Evolutionary conservation across 1,139 yeast species (phyloP).

Genomic region (Yamadazyma atmosphaerica): DNA sequence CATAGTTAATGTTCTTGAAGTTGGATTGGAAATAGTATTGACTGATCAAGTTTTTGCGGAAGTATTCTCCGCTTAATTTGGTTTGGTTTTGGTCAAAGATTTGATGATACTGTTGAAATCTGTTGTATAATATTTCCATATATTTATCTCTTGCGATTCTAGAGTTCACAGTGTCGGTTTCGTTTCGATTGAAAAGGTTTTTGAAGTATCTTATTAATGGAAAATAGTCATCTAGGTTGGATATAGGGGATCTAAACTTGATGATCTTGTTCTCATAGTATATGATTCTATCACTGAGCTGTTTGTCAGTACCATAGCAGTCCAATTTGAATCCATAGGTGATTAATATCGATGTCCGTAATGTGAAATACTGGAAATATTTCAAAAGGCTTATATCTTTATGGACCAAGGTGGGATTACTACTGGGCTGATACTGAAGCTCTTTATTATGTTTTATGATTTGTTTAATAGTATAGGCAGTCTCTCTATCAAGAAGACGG

Average conservation of each 20-base stretch:
- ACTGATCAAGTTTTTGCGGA: slow-evolving; percentile 6
- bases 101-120: not conserved
- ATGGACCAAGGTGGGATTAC: slow-evolving; percentile 14
- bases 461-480: slow-evolving; percentile 27
- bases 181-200: slow-evolving; percentile 17
- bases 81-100: no score
- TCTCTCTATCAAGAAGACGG: slow-evolving; percentile 45
- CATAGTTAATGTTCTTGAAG: slow-evolving; percentile 10
- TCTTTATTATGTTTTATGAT: slow-evolving; percentile 24
- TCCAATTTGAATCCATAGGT: slow-evolving; percentile 63
- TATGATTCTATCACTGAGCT: slow-evolving; percentile 54
- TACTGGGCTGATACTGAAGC: slow-evolving; percentile 23
- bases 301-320: slow-evolving; percentile 36
- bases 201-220: slow-evolving; percentile 45
- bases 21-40: slow-evolving; percentile 5
- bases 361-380: slow-evolving; percentile 52
- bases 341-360: slow-evolving; percentile 55
- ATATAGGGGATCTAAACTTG: slow-evolving; percentile 59
- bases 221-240: slow-evolving; percentile 62
- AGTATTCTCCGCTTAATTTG: no score
- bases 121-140: slow-evolving; percentile 39
- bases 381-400: slow-evolving; percentile 42
- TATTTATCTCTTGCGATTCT: slow-evolving; percentile 55
- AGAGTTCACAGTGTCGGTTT: slow-evolving; percentile 26
- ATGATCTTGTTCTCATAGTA: slow-evolving; percentile 66